A percentile compares a stretch with the other conserved stretches of the same genome.
phyloP scores from a whole-genome alignment of 257 asterid genomes.

The Nicotiana attenuata region DNA sequence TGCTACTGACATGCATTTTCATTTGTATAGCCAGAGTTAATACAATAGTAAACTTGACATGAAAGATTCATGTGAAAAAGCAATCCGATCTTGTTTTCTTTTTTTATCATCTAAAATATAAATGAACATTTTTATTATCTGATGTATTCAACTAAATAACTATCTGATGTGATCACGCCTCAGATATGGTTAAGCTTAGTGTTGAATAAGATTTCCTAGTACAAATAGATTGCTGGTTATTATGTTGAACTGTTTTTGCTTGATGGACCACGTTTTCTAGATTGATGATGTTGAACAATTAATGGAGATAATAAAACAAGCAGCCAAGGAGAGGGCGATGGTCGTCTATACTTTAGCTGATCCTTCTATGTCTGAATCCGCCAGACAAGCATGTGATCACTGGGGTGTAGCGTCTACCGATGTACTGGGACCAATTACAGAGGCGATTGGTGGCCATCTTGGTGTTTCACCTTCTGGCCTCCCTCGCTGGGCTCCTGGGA shows the following conservation, averaged over 20 bases:
- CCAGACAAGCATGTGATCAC: conserved; percentile 70
- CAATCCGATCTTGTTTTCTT: not conserved
- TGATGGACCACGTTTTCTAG: conserved; percentile 22
- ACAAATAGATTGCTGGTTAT: not conserved
- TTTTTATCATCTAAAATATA: not conserved
- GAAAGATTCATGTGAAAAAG: not conserved
- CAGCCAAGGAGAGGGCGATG: conserved; percentile 87
- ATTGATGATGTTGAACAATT: conserved; percentile 67
- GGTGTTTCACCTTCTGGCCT: conserved; percentile 93
- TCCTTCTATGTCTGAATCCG: conserved; percentile 78
- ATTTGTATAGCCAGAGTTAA: not conserved
- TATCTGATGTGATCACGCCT: not conserved
- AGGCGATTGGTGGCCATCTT: conserved; percentile 73
- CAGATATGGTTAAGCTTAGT: not conserved
- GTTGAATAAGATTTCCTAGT: not conserved
- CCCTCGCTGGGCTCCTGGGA: conserved; percentile 83
- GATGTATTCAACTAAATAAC: not conserved
- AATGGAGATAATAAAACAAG: conserved; percentile 79
- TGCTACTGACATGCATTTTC: not conserved
- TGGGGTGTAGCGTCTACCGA: conserved; percentile 85
- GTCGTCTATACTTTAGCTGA: conserved; percentile 80
- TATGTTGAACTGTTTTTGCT: not conserved
- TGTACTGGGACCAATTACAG: conserved; percentile 77
- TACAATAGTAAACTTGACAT: not conserved
- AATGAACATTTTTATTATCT: not conserved